phyloP scores from a whole-genome alignment of 805 yeast species.

The Teunomyces gatunensis region DNA sequence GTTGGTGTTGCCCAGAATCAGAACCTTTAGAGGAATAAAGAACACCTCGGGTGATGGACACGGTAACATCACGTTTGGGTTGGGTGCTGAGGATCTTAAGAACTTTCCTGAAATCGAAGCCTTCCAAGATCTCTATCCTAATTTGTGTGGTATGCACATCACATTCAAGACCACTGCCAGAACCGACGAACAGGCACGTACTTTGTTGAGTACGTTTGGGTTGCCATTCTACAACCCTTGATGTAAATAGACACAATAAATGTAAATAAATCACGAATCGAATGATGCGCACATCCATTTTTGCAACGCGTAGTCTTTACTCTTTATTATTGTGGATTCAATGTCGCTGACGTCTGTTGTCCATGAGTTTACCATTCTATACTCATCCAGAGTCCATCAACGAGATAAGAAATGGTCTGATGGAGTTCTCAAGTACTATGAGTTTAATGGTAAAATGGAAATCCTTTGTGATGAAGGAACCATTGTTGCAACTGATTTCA shows the following conservation, averaged over 20 bases:
- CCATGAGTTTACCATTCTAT: conserved; percentile 46
- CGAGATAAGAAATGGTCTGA: conserved; percentile 53
- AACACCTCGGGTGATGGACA: conserved; percentile 75
- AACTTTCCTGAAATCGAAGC: conserved; percentile 92
- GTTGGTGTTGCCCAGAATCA: conserved; percentile 87
- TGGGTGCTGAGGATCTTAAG: conserved; percentile 71
- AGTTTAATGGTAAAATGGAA: conserved; percentile 48
- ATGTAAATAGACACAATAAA: conserved; percentile 4
- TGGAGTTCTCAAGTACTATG: conserved; percentile 45
- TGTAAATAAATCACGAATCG: not conserved
- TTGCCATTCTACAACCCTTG: conserved; percentile 57
- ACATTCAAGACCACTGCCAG: conserved; percentile 86
- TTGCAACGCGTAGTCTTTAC: not conserved
- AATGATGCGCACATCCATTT: too few species aligned
- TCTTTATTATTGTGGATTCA: not conserved
- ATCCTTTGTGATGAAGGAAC: conserved; percentile 35
- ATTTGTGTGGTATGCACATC: conserved; percentile 80
- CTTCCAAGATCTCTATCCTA: conserved; percentile 87
- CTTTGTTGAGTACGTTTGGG: conserved; percentile 76
- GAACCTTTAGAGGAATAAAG: conserved; percentile 79
- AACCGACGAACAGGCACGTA: conserved; percentile 85
- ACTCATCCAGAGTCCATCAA: conserved; percentile 44
- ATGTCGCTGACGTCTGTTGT: conserved; percentile 31
- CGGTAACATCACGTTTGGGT: conserved; percentile 86
- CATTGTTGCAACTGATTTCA: conserved; percentile 35